Percentiles rank a stretch among this genome's conserved stretches.
Conservation (phyloP, 768 basidiomycete genomes). For the Boletus huronensis region DNA sequence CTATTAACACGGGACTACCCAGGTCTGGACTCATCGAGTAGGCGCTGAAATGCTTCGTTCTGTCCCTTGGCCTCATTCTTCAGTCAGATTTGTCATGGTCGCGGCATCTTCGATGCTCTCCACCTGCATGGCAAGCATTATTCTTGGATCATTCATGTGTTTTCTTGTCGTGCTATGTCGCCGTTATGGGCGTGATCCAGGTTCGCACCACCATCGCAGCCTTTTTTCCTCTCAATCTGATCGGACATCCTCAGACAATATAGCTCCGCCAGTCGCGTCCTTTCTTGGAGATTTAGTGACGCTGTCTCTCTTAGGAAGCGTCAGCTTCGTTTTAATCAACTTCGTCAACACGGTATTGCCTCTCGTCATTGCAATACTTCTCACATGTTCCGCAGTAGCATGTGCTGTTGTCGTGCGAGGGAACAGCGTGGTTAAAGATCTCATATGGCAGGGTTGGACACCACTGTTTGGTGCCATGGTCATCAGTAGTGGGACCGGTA, state of each 20-base stretch:
- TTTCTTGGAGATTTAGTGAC: slow-evolving; percentile 93
- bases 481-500: slow-evolving; percentile 83
- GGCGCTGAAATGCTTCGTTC: slow-evolving; percentile 4
- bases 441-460: slow-evolving; percentile 83
- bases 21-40: slow-evolving; percentile 42
- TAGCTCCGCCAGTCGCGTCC: slow-evolving; percentile 90
- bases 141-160: slow-evolving; percentile 94
- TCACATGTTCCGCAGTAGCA: slow-evolving; percentile 45
- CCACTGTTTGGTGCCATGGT: slow-evolving; percentile 90
- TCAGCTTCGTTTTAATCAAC: slow-evolving; percentile 69
- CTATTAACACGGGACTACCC: slow-evolving; percentile 27
- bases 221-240: not conserved
- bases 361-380: slow-evolving; percentile 47
- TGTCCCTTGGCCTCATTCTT: slow-evolving; percentile 2
- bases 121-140: slow-evolving; percentile 68
- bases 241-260: slow-evolving; percentile 63
- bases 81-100: slow-evolving; percentile 67
- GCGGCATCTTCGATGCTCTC: slow-evolving; percentile 77
- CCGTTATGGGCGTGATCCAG: slow-evolving; percentile 76
- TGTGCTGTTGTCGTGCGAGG: slow-evolving; percentile 57
- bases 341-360: slow-evolving; percentile 66
- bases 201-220: slow-evolving; percentile 36
- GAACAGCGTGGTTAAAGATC: slow-evolving; percentile 65
- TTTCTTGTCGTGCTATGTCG: slow-evolving; percentile 75
- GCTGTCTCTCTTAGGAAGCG: slow-evolving; percentile 71